Base-by-base conservation (phyloP, 495 filamentous ascomycete genomes). In the Terfezia claveryi region DNA sequence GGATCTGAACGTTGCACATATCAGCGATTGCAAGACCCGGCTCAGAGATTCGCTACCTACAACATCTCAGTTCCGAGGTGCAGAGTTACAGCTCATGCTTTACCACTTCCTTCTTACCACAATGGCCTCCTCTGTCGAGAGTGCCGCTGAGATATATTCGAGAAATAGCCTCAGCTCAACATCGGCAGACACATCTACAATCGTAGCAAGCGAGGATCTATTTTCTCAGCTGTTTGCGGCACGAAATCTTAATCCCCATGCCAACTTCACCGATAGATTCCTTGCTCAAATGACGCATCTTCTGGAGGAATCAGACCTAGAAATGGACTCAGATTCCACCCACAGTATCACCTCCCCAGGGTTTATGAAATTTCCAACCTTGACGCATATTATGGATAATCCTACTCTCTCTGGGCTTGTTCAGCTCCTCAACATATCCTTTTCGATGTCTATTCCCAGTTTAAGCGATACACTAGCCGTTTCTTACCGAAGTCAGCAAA, bases 11-110 rank as follows among this genome's bases (percentile, higher is more conserved):
- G 67, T 70, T 36, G 71, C 88, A 12, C 95, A 88, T 65, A 68
- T 98, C 52, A 82, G 80, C 8, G 91, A 98, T 61, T 77, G 91
- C 54, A 98, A 98, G 66, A 96, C 92, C 0, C 77, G 87, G 50
- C 73, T 66, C 8, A 74, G 71, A 44, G 70, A 71, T 11, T 73
- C 73, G 11, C 57, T 85, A 1, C 88, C 89, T 0, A 71, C 73
- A 20, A 78, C 75, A 32, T 70, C 79, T 1, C 76, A 80, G n/a
- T 76, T 87, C 17, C 80, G 82, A 10, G 83, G 80, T 0, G 85
- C 91, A 0, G 71, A 78, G 53, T 79, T 94, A 53, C 91, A 98
- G 66, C 71, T 98, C 8, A 87, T 92, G 69, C 70, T 95, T 1
- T 98, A 98, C 63, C 87, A 87, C 60, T 80, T 80, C n/a, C 78